phyloP scores from a whole-genome alignment of 768 basidiomycete genomes.

The Boletus pseudo-olivaceus region DNA sequence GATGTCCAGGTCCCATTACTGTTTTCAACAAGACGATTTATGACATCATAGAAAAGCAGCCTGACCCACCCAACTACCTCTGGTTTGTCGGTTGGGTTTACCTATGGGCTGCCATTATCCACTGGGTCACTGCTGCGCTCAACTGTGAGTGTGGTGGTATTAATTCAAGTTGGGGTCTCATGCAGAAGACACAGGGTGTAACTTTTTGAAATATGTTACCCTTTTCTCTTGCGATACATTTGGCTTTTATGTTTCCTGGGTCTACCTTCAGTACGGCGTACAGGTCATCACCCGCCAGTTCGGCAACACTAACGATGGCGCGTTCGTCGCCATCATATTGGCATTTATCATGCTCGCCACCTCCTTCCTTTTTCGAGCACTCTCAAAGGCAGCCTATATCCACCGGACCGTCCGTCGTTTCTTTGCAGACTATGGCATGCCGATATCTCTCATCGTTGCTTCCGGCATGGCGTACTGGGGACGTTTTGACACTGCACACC shows the following conservation, averaged over 20 bases:
- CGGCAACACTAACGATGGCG: conserved; percentile 38
- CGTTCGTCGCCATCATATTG: conserved; percentile 64
- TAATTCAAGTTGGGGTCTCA: neutral
- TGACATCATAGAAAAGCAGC: conserved; percentile 57
- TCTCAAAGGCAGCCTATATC: conserved; percentile 63
- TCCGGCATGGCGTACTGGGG: conserved; percentile 89
- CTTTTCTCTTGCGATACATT: conserved; percentile 90
- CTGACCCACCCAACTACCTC: conserved; percentile 68
- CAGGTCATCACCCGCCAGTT: conserved; percentile 81
- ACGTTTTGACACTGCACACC: conserved; percentile 56
- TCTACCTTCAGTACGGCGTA: conserved; percentile 85
- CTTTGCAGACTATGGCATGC: conserved; percentile 88
- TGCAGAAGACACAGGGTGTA: conserved; percentile 52
- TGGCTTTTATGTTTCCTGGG: conserved; percentile 90
- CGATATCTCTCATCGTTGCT: conserved; percentile 71
- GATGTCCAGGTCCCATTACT: conserved; percentile 71
- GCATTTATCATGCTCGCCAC: conserved; percentile 74
- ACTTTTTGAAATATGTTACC: conserved; percentile 83
- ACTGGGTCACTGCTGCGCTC: conserved; percentile 76
- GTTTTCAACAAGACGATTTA: conserved; percentile 91
- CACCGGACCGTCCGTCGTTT: conserved; percentile 73
- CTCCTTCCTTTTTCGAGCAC: conserved; percentile 67
- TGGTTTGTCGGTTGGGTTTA: conserved; percentile 93
- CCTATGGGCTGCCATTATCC: conserved; percentile 82
- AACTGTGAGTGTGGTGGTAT: conserved; percentile 53